Evolutionary conservation across 768 basidiomycete species (phyloP).

Genomic region (Suillus variegatus): DNA sequence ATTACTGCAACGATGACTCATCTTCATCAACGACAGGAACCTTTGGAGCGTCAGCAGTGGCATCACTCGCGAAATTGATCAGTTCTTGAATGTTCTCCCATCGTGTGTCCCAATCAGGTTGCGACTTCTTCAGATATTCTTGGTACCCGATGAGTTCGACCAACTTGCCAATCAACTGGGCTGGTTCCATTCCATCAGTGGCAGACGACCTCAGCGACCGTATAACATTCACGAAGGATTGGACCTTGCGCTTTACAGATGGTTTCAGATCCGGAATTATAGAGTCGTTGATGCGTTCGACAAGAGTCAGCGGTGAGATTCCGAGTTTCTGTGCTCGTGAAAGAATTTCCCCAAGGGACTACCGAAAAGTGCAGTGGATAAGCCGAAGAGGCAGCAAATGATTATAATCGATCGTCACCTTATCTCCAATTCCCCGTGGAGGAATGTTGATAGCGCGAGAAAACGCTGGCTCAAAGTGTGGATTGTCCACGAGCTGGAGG

Average conservation of each 20-base stretch:
- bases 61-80: slow-evolving; percentile 72
- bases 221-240: slow-evolving; percentile 59
- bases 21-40: background rate
- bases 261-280: slow-evolving; percentile 66
- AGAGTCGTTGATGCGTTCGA: slow-evolving; percentile 65
- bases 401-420: slow-evolving; percentile 43
- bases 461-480: slow-evolving; percentile 65
- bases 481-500: slow-evolving; percentile 81
- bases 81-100: slow-evolving; percentile 90
- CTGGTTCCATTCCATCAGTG: slow-evolving; percentile 57
- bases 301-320: slow-evolving; percentile 55
- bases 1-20: slow-evolving; percentile 1
- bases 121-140: slow-evolving; percentile 65
- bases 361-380: background rate
- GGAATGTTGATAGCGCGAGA: slow-evolving; percentile 74
- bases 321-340: slow-evolving; percentile 51
- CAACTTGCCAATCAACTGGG: slow-evolving; percentile 61
- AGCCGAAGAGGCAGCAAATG: background rate
- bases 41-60: slow-evolving; percentile 34
- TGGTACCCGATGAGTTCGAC: slow-evolving; percentile 63
- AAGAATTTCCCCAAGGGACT: slow-evolving; percentile 66
- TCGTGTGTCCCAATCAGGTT: slow-evolving; percentile 72
- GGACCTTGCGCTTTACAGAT: slow-evolving; percentile 62
- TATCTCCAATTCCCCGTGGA: slow-evolving; percentile 72
- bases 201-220: slow-evolving; percentile 53